These are phyloP conservation scores for Cyberlindnera galapagoensis DNA, from an alignment of 805 yeast species.

Conservation along the genomic window DNA sequence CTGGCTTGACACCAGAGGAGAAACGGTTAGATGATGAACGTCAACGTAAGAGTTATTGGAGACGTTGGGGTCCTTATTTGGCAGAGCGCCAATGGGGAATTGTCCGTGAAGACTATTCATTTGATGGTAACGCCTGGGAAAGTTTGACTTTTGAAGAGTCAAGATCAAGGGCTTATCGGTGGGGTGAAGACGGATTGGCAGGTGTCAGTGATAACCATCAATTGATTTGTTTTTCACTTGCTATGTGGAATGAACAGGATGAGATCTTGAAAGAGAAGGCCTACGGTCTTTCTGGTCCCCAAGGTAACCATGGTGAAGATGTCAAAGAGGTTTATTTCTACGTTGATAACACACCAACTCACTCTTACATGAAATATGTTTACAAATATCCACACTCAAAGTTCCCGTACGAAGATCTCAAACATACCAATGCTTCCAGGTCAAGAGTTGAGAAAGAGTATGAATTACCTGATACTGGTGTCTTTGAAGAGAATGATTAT, in stretches of 20 bases:
- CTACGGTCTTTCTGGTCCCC: slow-evolving; percentile 85
- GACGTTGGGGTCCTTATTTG: slow-evolving; percentile 87
- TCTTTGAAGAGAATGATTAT: slow-evolving; percentile 56
- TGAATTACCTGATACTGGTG: slow-evolving; percentile 77
- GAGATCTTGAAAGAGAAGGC: slow-evolving; percentile 77
- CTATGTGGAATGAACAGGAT: slow-evolving; percentile 89
- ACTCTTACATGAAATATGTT: slow-evolving; percentile 83
- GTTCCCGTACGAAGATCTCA: slow-evolving; percentile 75
- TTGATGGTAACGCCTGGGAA: slow-evolving; percentile 86
- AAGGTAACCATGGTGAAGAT: slow-evolving; percentile 96
- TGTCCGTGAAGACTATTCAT: slow-evolving; percentile 83
- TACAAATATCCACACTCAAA: slow-evolving; percentile 88
- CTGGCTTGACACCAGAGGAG: slow-evolving; percentile 29
- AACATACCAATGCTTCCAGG: slow-evolving; percentile 59
- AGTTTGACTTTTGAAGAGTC: slow-evolving; percentile 84
- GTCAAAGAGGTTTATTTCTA: slow-evolving; percentile 83
- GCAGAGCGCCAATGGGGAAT: slow-evolving; percentile 81
- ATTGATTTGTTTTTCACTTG: slow-evolving; percentile 67
- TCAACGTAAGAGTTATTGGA: slow-evolving; percentile 51
- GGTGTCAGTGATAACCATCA: slow-evolving; percentile 86
- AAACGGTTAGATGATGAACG: slow-evolving; percentile 29
- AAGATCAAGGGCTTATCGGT: slow-evolving; percentile 71
- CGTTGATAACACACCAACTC: slow-evolving; percentile 88
- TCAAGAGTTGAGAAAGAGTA: slow-evolving; percentile 66
- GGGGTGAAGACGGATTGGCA: slow-evolving; percentile 96